These are phyloP conservation scores for Agrostemma githago DNA, from an alignment of 148 eudicot genomes.

Conservation along the genomic window DNA sequence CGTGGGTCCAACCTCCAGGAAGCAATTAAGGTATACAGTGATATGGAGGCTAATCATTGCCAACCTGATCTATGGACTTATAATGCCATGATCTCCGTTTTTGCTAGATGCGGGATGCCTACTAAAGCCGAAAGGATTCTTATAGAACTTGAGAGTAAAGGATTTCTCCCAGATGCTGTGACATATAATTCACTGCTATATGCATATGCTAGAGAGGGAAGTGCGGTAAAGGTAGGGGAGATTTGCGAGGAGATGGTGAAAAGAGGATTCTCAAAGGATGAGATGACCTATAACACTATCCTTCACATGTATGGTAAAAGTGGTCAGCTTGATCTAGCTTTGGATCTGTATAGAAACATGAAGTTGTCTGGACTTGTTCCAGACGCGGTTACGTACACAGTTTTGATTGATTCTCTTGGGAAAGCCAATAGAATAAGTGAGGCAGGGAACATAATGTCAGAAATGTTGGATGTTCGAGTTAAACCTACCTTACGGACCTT, in stretches of 20 bases:
- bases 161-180: slow-evolving; percentile 88
- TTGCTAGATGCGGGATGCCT: slow-evolving; percentile 77
- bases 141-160: slow-evolving; percentile 59
- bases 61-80: slow-evolving; percentile 99
- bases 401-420: slow-evolving; percentile 84
- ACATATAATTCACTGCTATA: slow-evolving; percentile 84
- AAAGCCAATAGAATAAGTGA: slow-evolving; percentile 73
- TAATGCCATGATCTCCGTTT: slow-evolving; percentile 94
- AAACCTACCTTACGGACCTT: slow-evolving; percentile 80
- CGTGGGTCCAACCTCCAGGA: slow-evolving; percentile 80
- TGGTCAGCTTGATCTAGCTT: slow-evolving; percentile 67
- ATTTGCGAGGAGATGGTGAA: slow-evolving; percentile 72
- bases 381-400: slow-evolving; percentile 89
- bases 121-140: slow-evolving; percentile 65
- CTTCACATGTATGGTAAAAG: slow-evolving; percentile 87
- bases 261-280: slow-evolving; percentile 80
- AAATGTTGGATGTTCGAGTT: slow-evolving; percentile 72
- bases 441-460: slow-evolving; percentile 87
- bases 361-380: slow-evolving; percentile 63
- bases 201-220: slow-evolving; percentile 92
- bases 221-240: slow-evolving; percentile 58
- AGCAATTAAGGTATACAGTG: slow-evolving; percentile 73
- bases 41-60: slow-evolving; percentile 74
- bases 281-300: slow-evolving; percentile 93
- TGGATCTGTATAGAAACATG: slow-evolving; percentile 71